phyloP scores from a whole-genome alignment of 2,329 filamentous ascomycete species.

The Colletotrichum paranaense region DNA sequence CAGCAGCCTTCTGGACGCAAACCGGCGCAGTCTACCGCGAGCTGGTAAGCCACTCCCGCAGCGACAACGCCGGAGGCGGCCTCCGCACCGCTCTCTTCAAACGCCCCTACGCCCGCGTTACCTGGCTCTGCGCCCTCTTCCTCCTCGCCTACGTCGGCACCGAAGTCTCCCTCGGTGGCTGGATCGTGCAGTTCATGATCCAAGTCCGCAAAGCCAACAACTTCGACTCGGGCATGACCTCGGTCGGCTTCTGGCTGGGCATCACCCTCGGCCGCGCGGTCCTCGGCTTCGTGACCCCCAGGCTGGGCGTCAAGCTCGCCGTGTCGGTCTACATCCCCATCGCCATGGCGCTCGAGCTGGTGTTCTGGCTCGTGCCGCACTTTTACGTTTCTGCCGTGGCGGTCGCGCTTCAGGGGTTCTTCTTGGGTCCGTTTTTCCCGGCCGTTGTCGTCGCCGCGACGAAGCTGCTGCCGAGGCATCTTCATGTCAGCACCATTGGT shows the following conservation, averaged over 20 bases:
- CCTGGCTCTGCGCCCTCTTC: constrained; percentile 79
- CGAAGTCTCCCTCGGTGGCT: constrained; percentile 81
- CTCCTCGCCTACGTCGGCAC: constrained; percentile 81
- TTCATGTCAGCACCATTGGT: constrained; percentile 83
- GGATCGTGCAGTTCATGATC: constrained; percentile 89
- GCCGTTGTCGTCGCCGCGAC: constrained; percentile 77
- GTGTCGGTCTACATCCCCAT: constrained; percentile 72
- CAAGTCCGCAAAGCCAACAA: constrained; percentile 74
- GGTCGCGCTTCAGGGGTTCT: constrained; percentile 80
- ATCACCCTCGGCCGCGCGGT: constrained; percentile 78
- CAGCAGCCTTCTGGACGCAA: constrained; percentile 68
- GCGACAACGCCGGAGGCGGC: constrained; percentile 40
- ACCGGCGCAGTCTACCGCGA: constrained; percentile 65
- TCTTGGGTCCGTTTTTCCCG: constrained; percentile 82
- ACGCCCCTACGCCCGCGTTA: constrained; percentile 60
- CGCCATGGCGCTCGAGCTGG: constrained; percentile 73
- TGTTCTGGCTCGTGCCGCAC: constrained; percentile 85
- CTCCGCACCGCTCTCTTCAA: constrained; percentile 54
- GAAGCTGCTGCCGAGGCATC: constrained; percentile 73
- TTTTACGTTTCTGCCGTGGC: constrained; percentile 81
- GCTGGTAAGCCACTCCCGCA: constrained; percentile 39
- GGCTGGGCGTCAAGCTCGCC: constrained; percentile 75
- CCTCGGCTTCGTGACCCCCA: constrained; percentile 79
- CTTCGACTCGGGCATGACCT: constrained; percentile 79
- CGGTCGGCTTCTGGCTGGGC: constrained; percentile 85